Percentiles rank a stretch among this genome's conserved stretches.
These are phyloP conservation scores for Tylopilus balloui DNA, from an alignment of 768 basidiomycete genomes.

Conservation along the genomic window DNA sequence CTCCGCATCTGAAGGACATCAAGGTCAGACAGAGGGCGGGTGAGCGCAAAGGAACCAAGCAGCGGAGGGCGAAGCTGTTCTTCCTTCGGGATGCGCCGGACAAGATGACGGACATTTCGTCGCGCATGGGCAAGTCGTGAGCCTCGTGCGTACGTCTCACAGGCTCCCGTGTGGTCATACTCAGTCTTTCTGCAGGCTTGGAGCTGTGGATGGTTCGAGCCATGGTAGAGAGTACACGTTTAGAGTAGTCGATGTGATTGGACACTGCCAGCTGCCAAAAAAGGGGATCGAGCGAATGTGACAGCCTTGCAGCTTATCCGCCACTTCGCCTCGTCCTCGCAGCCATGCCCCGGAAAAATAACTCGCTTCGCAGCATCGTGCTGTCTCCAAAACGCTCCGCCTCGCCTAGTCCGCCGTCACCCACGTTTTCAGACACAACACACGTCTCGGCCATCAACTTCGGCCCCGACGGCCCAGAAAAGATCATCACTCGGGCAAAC, in stretches of 20 bases:
- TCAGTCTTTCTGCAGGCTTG: slow-evolving; percentile 6
- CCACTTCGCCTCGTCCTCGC: slow-evolving; percentile 13
- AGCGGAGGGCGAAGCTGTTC: slow-evolving; percentile 76
- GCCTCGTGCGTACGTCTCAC: slow-evolving; percentile 10
- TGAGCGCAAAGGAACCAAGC: slow-evolving; percentile 42
- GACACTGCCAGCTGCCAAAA: slow-evolving; percentile 13
- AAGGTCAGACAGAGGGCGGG: slow-evolving; percentile 65
- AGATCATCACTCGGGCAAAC: slow-evolving; percentile 78
- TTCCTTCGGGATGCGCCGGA: slow-evolving; percentile 79
- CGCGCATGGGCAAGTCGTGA: slow-evolving; percentile 34
- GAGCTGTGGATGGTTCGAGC: not conserved
- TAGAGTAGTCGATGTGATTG: slow-evolving; percentile 9
- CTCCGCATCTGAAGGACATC: slow-evolving; percentile 85
- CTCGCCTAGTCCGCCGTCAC: slow-evolving; percentile 67
- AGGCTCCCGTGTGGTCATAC: not conserved
- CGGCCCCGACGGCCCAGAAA: slow-evolving; percentile 67
- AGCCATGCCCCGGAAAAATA: slow-evolving; percentile 48
- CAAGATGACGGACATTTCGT: slow-evolving; percentile 76
- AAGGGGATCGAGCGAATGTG: slow-evolving; percentile 6
- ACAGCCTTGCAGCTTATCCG: slow-evolving; percentile 12
- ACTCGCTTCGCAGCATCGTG: slow-evolving; percentile 52
- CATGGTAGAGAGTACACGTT: slow-evolving; percentile 4
- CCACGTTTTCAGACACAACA: slow-evolving; percentile 79
- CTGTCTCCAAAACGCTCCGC: slow-evolving; percentile 43
- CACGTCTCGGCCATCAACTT: slow-evolving; percentile 75